These are phyloP conservation scores for Boletus semigastroideus DNA, from an alignment of 1,284 basidiomycete genomes.

Conservation along the genomic window DNA sequence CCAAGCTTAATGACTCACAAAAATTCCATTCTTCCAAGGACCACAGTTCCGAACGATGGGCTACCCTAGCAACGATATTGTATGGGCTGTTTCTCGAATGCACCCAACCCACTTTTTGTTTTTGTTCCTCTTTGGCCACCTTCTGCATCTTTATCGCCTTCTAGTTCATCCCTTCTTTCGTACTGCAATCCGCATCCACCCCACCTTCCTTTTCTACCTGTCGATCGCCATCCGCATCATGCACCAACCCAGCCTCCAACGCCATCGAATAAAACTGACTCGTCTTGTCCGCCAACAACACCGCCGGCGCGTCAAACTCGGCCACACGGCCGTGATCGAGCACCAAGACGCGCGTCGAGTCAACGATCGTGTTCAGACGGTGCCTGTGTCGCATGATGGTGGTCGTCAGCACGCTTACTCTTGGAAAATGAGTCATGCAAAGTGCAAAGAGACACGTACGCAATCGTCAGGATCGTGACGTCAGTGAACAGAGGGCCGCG, in stretches of 20 bases:
- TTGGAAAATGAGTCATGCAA: background rate
- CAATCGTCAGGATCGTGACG: constrained; percentile 84
- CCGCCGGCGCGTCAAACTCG: constrained; percentile 29
- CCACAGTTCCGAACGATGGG: too few relatives aligned
- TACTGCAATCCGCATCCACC: background rate
- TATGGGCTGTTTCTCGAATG: too few relatives aligned
- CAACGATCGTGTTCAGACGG: constrained; percentile 88
- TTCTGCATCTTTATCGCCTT: too few relatives aligned
- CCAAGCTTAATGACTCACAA: too few relatives aligned
- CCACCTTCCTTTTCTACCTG: background rate
- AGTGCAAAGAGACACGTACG: constrained; percentile 50
- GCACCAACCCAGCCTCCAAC: constrained; percentile 29
- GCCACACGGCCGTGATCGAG: constrained; percentile 69
- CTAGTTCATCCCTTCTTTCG: background rate
- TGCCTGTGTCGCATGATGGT: constrained; percentile 48
- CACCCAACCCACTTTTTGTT: too few relatives aligned
- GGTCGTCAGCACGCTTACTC: too few relatives aligned
- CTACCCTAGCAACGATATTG: too few relatives aligned
- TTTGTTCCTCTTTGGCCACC: too few relatives aligned
- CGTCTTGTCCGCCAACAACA: constrained; percentile 22
- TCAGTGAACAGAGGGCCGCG: constrained; percentile 65
- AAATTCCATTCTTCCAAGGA: too few relatives aligned
- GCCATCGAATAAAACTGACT: constrained; percentile 34
- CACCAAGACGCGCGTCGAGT: constrained; percentile 83
- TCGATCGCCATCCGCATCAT: background rate